Base-by-base conservation (phyloP, 805 yeast species). In the Yarrowia sp. region DNA sequence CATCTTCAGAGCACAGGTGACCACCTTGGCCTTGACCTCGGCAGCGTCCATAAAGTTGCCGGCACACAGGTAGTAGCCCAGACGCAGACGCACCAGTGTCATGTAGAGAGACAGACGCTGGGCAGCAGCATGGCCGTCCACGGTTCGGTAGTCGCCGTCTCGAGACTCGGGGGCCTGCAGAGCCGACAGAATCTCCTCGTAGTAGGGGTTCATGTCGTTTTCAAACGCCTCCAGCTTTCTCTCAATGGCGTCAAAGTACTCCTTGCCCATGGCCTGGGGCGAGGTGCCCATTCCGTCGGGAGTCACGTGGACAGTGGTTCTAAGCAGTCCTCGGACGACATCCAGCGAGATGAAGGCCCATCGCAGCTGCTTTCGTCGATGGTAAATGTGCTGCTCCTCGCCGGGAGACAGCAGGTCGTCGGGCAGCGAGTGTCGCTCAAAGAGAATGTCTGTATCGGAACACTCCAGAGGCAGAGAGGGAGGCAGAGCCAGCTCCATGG, bases 361-460 rank as follows among this genome's bases (percentile, higher is more conserved):
- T 13, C 66, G 43, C 55, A 61, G 55, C 46, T 61, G 66, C 38
- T 61, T 61, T 61, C 66, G 42, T 46, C 66, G 55, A 20, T 61
- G 66, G 66, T 46, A 61, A 13, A 61, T 61, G 66, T 61, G 66
- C 55, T 61, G 66, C 46, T 61, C 66, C 15, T 61, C 66, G 13
- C 66, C 66, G n/a, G 66, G 66, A 34, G 66, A 61, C 24, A 61
- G 55, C 36, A 61, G 66, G n/a, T 61, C 55, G 38, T 61, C 66
- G 7, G 66, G 66, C n/a, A 61, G 55, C 13, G 55, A 47, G 13
- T 61, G 66, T 8, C 66, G 55, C 38, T 61, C 66, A 8, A 61
- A 61, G 12, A 61, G 14, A 44, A 61, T 47, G 30, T 61, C 66
- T 1, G 66, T 61, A 15, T 61, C 66, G 13, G 66, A 61, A 17